phyloP scores from a whole-genome alignment of 2,329 filamentous ascomycete genomes.

The Graphilbum ipis-grandicollis region DNA sequence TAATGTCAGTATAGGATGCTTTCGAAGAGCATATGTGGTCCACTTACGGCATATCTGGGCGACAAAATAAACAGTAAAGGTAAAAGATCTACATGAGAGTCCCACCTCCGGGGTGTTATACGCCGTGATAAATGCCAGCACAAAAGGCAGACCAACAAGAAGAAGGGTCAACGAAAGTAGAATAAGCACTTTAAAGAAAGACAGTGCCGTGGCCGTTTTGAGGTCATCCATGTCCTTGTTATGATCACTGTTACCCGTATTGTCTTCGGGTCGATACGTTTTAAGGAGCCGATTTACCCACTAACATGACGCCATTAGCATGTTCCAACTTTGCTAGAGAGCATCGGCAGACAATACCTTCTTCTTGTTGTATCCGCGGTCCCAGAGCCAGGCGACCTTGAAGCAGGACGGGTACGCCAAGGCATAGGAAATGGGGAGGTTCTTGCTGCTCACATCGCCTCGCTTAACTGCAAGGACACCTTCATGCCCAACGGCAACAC shows the following conservation, averaged over 20 bases:
- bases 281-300: slow-evolving; percentile 10
- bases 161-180: slow-evolving; percentile 8
- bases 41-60: slow-evolving; percentile 5
- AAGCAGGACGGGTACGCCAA: slow-evolving; percentile 12
- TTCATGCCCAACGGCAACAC: slow-evolving; percentile 11
- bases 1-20: too few relatives aligned
- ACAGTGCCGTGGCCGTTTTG: slow-evolving; percentile 5
- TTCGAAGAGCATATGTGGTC: too few relatives aligned
- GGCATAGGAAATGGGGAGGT: slow-evolving; percentile 8
- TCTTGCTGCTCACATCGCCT: slow-evolving; percentile 7
- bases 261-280: slow-evolving; percentile 4
- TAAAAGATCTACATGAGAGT: slow-evolving; percentile 11
- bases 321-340: too few relatives aligned
- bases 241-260: slow-evolving; percentile 3
- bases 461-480: too few relatives aligned
- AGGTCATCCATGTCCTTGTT: slow-evolving; percentile 8
- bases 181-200: slow-evolving; percentile 8
- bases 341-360: too few relatives aligned
- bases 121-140: slow-evolving; percentile 11
- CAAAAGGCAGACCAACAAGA: slow-evolving; percentile 9
- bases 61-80: slow-evolving; percentile 9
- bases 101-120: slow-evolving; percentile 11
- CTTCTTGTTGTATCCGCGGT: slow-evolving; percentile 12
- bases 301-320: not conserved
- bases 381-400: slow-evolving; percentile 13